Percentiles rank a stretch among this genome's conserved stretches.
phyloP scores from a whole-genome alignment of 2,329 filamentous ascomycete genomes.

The Zarea fungicola region DNA sequence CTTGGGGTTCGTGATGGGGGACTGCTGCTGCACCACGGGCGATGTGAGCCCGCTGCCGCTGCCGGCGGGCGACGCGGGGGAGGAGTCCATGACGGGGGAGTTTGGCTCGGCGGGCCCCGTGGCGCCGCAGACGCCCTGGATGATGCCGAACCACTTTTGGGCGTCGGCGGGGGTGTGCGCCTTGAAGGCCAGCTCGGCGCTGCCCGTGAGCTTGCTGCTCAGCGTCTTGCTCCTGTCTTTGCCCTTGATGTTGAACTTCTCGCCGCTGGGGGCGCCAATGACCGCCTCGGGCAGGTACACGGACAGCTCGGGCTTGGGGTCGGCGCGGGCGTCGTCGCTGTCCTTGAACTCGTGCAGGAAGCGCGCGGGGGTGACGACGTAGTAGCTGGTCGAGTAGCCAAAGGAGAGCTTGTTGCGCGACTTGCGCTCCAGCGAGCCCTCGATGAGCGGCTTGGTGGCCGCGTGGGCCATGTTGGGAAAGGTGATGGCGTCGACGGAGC shows the following conservation, averaged over 20 bases:
- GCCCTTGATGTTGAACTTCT: conserved; percentile 92
- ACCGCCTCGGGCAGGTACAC: conserved; percentile 89
- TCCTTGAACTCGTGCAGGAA: conserved; percentile 97
- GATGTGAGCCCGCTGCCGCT: conserved; percentile 13
- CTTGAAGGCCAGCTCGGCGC: conserved; percentile 80
- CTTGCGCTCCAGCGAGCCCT: conserved; percentile 86
- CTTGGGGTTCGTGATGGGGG: background rate
- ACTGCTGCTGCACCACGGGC: background rate
- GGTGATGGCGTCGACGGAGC: conserved; percentile 65
- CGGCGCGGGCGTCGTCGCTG: conserved; percentile 64
- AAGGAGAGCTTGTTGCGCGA: conserved; percentile 76
- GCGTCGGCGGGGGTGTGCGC: conserved; percentile 76
- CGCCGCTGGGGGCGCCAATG: conserved; percentile 64
- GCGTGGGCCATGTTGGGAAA: conserved; percentile 88
- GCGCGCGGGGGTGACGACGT: conserved; percentile 81
- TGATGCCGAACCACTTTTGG: conserved; percentile 76
- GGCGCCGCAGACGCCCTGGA: conserved; percentile 55
- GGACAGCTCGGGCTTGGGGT: conserved; percentile 79
- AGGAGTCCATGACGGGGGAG: conserved; percentile 23
- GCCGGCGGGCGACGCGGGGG: conserved; percentile 5
- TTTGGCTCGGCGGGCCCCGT: conserved; percentile 31
- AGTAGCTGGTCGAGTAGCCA: conserved; percentile 77
- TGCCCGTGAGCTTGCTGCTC: conserved; percentile 73
- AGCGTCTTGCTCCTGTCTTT: conserved; percentile 83
- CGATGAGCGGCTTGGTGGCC: conserved; percentile 75